Percentiles rank a stretch among this genome's conserved stretches.
Conservation (phyloP, 176 grass and related monocot species). For the Avena eriantha region DNA sequence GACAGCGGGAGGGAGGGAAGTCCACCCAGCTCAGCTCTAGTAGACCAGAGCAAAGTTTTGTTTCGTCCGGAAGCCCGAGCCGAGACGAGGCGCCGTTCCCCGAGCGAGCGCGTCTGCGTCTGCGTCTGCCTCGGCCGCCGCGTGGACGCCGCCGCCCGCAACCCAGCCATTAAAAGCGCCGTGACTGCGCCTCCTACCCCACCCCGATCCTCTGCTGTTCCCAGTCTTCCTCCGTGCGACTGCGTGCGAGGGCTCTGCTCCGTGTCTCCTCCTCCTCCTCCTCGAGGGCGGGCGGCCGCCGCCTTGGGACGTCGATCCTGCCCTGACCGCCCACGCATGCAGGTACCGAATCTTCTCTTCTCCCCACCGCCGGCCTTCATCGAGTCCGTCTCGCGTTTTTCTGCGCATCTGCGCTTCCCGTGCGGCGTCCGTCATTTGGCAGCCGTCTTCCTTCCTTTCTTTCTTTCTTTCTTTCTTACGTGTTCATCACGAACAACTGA, state of each 20-base stretch:
- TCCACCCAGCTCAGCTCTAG: neutral
- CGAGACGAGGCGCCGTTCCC: neutral
- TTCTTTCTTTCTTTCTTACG: too few relatives aligned
- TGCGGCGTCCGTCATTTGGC: neutral
- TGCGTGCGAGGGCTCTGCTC: neutral
- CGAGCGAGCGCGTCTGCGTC: neutral
- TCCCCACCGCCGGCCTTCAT: neutral
- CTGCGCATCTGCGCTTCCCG: too few relatives aligned
- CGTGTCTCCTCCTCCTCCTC: neutral
- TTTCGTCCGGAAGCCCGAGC: neutral
- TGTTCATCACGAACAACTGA: neutral
- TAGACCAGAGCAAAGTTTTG: neutral
- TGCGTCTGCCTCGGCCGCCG: neutral
- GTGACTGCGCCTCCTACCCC: neutral
- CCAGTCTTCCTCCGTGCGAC: neutral
- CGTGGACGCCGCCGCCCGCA: slow-evolving; percentile 18
- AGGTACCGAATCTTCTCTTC: neutral
- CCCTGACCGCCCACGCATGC: neutral
- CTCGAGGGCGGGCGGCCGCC: neutral
- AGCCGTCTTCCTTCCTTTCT: too few relatives aligned
- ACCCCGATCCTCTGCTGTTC: neutral
- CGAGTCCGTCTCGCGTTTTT: too few relatives aligned
- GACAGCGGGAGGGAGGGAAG: neutral
- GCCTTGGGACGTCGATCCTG: neutral
- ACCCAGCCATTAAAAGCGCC: neutral